Base-by-base conservation (phyloP, 805 yeast genomes). In the Yarrowia osloensis region DNA sequence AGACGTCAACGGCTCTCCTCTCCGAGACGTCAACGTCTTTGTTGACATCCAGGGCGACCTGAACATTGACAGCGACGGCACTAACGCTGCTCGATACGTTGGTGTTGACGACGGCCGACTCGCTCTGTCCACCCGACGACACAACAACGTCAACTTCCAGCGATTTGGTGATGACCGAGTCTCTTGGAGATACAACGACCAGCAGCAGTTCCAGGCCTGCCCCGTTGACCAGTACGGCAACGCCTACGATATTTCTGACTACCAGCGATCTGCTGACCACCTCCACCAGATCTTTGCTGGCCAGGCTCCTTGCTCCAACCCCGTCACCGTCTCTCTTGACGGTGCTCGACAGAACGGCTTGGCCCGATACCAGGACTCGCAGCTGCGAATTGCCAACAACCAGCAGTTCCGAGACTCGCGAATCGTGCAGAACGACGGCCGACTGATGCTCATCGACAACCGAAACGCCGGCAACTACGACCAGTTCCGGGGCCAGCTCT, bases 401-500 rank as follows among this genome's bases (percentile, higher is more conserved):
- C 24, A 49, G 24, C 54, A 21, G n/a, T 49, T 49, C 54, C 54
- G n/a, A 22, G 35, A 49, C 54, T 29, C 54, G 3, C 54, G 35
- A 19, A 28, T 49, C n/a, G 54, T 49, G n/a, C 37, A 49, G 37
- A 49, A 49, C 37, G 35, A 49, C 37, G 54, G 54, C 54, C 54
- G 35, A 29, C 54, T 49, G 37, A n/a, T 49, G 54, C 54, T 49
- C n/a, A 24, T 49, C 7, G 54, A 49, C 54, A 12, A 28, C n/a
- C 54, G 54, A 49, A 49, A 49, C 54, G 3, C 21, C 31, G 31
- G 19, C 54, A 49, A 49, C 54, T 49, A 11, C 12, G 54, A 49
- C 54, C 54, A 49, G 54, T 49, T 49, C 54, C 54, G 54, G 29
- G 54, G 54, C 24, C 54, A 49, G 54, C 54, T 49, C 37, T 49